phyloP scores from a whole-genome alignment of 192 early-diverging fungal genomes.

The Geranomyces michiganensis region DNA sequence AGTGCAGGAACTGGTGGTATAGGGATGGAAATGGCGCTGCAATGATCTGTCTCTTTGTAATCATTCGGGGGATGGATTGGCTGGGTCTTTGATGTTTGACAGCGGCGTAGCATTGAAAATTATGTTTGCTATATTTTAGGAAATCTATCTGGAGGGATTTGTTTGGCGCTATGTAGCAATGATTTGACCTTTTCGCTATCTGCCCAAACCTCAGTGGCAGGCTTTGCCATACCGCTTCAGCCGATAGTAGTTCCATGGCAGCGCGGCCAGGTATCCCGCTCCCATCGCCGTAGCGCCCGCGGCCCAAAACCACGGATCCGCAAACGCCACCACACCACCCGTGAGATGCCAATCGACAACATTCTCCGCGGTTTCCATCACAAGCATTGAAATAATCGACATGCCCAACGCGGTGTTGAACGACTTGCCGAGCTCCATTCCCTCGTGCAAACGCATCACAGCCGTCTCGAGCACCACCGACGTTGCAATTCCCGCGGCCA shows the following conservation, averaged over 20 bases:
- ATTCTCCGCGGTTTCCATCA: constrained; percentile 60
- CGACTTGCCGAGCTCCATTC: constrained; percentile 26
- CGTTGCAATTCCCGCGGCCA: constrained; percentile 53
- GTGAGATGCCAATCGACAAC: constrained; percentile 56
- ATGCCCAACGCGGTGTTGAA: constrained; percentile 63
- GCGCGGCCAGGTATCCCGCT: constrained; percentile 52
- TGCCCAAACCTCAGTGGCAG: constrained; percentile 53
- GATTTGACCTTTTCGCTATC: too few relatives aligned
- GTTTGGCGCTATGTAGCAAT: too few relatives aligned
- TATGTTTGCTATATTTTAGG: too few relatives aligned
- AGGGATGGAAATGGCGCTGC: too few relatives aligned
- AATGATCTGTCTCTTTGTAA: too few relatives aligned
- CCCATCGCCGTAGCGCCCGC: constrained; percentile 40
- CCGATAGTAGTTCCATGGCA: constrained; percentile 63
- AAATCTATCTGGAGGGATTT: too few relatives aligned
- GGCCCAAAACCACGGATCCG: constrained; percentile 52
- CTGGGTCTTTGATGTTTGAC: too few relatives aligned
- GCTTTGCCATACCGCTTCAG: constrained; percentile 53
- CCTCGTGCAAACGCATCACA: constrained; percentile 28
- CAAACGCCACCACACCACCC: constrained; percentile 50
- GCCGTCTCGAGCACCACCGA: constrained; percentile 56
- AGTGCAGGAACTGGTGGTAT: too few relatives aligned
- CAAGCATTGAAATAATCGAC: constrained; percentile 58
- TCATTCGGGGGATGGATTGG: too few relatives aligned
- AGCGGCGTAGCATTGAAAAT: too few relatives aligned